phyloP scores from a whole-genome alignment of 495 filamentous ascomycete genomes.

The Saxophila tyrrhenica region DNA sequence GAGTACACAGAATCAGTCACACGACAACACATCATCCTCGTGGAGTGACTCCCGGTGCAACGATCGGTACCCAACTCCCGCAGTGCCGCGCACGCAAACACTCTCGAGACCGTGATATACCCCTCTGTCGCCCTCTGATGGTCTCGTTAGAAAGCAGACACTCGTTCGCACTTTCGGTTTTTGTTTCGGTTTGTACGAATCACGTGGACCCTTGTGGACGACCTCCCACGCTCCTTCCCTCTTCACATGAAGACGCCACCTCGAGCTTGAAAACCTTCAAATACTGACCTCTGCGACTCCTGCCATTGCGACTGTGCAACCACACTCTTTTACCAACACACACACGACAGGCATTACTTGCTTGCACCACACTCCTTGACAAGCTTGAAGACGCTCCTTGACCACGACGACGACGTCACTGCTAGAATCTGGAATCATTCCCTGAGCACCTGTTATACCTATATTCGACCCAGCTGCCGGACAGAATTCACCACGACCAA shows the following conservation, averaged over 20 bases:
- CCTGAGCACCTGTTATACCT: not conserved
- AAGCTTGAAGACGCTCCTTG: not conserved
- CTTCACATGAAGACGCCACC: not conserved
- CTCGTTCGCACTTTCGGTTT: not conserved
- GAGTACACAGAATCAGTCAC: not conserved
- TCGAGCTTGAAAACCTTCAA: not conserved
- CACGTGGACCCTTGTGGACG: not conserved
- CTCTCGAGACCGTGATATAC: not conserved
- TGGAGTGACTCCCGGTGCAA: no score
- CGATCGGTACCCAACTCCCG: not conserved
- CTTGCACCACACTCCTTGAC: not conserved
- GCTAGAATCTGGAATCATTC: not conserved
- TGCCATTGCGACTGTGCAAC: not conserved
- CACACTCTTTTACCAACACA: not conserved
- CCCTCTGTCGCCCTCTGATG: not conserved
- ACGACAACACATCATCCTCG: not conserved
- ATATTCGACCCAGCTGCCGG: no score
- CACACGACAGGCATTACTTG: not conserved
- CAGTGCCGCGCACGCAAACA: not conserved
- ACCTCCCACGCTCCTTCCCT: not conserved
- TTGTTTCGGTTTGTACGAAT: not conserved
- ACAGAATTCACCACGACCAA: no score
- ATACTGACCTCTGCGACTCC: not conserved
- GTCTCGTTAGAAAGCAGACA: not conserved
- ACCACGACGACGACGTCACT: not conserved